Percentiles rank a stretch among this genome's conserved stretches.
Evolutionary conservation across 2,329 filamentous ascomycete genomes (phyloP).

Genomic region (Claviceps pazoutovae): DNA sequence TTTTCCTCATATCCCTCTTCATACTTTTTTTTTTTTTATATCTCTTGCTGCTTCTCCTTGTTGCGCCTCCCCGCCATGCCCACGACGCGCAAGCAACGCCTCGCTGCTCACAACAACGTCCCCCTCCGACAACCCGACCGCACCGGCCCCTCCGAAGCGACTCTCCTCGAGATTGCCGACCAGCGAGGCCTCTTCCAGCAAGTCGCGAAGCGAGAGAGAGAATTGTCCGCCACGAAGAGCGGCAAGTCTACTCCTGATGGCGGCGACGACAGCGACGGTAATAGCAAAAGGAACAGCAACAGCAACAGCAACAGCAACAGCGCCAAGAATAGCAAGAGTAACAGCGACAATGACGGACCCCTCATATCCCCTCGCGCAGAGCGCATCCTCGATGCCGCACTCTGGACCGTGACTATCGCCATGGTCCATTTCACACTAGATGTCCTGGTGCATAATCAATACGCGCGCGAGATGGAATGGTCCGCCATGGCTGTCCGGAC

Average conservation of each 20-base stretch:
- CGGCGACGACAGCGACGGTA: constrained; percentile 3
- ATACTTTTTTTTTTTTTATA: too few species aligned
- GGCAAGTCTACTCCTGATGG: constrained; percentile 6
- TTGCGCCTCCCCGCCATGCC: constrained; percentile 23
- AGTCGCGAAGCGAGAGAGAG: constrained; percentile 25
- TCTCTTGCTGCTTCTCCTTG: too few species aligned
- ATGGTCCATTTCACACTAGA: constrained; percentile 69
- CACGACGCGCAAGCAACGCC: constrained; percentile 34
- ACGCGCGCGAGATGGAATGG: constrained; percentile 54
- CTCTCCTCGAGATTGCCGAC: constrained; percentile 59
- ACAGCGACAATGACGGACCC: too few species aligned
- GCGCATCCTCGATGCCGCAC: constrained; percentile 37
- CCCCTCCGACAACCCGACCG: constrained; percentile 58
- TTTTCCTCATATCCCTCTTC: too few species aligned
- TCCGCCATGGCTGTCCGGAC: constrained; percentile 37
- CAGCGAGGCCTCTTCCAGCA: constrained; percentile 44
- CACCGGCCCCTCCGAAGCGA: constrained; percentile 45
- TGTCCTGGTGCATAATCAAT: constrained; percentile 67
- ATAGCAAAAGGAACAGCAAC: too few species aligned
- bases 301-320: too few species aligned
- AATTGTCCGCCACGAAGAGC: constrained; percentile 14
- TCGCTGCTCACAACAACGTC: constrained; percentile 35
- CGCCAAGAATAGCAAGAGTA: too few species aligned
- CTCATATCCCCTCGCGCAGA: constrained; percentile 31
- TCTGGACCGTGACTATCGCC: constrained; percentile 48